phyloP scores from a whole-genome alignment of 352 stramenopile genomes.

The Elongisporangium prolatum region DNA sequence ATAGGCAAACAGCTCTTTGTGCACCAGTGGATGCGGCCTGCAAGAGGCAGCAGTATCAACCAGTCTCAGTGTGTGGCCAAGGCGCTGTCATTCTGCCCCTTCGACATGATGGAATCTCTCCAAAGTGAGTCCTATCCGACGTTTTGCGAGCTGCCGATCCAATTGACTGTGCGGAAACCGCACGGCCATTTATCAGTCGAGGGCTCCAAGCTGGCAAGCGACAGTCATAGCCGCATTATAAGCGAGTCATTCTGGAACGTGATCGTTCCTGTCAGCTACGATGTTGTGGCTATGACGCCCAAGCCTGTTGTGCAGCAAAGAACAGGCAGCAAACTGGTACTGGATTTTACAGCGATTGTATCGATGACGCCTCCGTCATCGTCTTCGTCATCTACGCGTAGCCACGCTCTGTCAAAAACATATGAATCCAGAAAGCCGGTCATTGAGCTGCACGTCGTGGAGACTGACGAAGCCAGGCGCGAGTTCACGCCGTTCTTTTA shows the following conservation, averaged over 20 bases:
- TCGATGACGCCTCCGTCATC: background rate
- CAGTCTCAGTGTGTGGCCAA: conserved; percentile 3
- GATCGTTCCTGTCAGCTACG: background rate
- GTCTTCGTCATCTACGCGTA: background rate
- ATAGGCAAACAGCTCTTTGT: conserved; percentile 7
- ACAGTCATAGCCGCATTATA: background rate
- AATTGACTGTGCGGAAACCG: background rate
- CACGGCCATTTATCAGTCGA: background rate
- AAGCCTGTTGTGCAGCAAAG: background rate
- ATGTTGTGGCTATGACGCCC: background rate
- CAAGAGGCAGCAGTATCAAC: background rate
- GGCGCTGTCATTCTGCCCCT: conserved; percentile 1
- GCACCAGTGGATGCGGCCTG: conserved; percentile 6
- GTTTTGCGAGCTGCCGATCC: background rate
- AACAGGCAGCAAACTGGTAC: background rate
- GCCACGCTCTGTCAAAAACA: background rate
- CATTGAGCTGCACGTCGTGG: conserved; percentile 14
- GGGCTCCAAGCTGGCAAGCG: background rate
- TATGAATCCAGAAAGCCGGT: background rate
- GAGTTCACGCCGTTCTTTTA: conserved; percentile 52
- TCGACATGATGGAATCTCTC: conserved; percentile 3
- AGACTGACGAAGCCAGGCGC: conserved; percentile 25
- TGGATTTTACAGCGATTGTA: background rate
- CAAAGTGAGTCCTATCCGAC: background rate
- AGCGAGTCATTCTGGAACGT: background rate